Percentiles rank a stretch among this genome's conserved stretches.
phyloP scores from a whole-genome alignment of 306 rosid genomes.

The Inga oerstediana region DNA sequence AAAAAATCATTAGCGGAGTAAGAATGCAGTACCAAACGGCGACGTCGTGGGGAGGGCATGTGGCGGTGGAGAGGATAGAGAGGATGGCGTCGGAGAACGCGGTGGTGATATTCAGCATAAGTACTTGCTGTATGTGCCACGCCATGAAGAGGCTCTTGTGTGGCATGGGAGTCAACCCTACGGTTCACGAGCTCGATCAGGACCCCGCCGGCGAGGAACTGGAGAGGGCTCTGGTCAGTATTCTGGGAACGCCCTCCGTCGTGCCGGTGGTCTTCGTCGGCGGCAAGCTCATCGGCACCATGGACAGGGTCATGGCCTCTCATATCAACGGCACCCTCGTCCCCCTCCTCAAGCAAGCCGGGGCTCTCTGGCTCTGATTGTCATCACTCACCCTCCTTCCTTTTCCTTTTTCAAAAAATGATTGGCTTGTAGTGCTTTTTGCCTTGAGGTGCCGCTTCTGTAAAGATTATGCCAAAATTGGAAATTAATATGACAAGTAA shows the following conservation, averaged over 20 bases:
- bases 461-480: conserved; percentile 29
- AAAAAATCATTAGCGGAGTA: too few species aligned
- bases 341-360: conserved; percentile 96
- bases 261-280: conserved; percentile 92
- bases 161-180: conserved; percentile 92
- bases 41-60: conserved; percentile 68
- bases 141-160: conserved; percentile 87
- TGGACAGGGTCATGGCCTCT: conserved; percentile 93
- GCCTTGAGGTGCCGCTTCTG: conserved; percentile 32
- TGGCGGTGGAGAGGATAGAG: conserved; percentile 71
- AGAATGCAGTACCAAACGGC: conserved; percentile 62
- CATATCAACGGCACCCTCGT: conserved; percentile 88
- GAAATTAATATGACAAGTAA: neutral
- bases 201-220: conserved; percentile 84
- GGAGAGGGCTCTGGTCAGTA: conserved; percentile 69
- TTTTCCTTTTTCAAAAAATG: neutral
- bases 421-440: conserved; percentile 39
- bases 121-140: conserved; percentile 97
- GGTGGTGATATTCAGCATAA: conserved; percentile 87
- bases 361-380: conserved; percentile 84
- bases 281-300: conserved; percentile 81
- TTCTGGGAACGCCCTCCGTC: conserved; percentile 57
- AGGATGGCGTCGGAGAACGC: conserved; percentile 80
- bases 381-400: fast-evolving
- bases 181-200: conserved; percentile 83